Evolutionary conservation across 208 protist species (phyloP).

Genomic region (Acanthamoeba divionensis): DNA sequence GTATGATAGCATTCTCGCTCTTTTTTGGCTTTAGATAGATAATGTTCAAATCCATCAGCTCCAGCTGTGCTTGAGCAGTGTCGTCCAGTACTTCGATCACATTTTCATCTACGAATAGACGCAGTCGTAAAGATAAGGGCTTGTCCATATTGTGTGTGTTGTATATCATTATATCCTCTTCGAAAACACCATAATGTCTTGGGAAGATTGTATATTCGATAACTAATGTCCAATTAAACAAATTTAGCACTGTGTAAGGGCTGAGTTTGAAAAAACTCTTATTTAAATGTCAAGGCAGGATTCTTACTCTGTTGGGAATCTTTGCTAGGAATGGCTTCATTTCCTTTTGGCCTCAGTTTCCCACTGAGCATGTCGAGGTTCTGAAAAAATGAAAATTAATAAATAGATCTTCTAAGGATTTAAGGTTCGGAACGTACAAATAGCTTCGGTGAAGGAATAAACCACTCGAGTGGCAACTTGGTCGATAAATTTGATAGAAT

Average conservation of each 20-base stretch:
- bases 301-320: neutral
- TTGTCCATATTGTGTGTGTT: slow-evolving; percentile 51
- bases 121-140: neutral
- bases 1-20: too few species aligned
- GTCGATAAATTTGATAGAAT: neutral
- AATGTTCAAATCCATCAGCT: too few species aligned
- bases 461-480: slow-evolving; percentile 17
- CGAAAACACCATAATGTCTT: slow-evolving; percentile 56
- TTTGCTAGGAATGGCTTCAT: neutral
- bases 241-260: neutral
- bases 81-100: too few species aligned
- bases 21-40: too few species aligned
- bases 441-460: neutral
- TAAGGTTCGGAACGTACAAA: neutral
- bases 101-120: slow-evolving; percentile 24
- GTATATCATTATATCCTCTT: slow-evolving; percentile 57
- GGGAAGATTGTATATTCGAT: neutral
- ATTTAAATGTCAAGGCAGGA: too few species aligned
- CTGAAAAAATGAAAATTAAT: neutral
- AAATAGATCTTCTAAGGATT: neutral
- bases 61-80: too few species aligned
- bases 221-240: too few species aligned
- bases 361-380: neutral
- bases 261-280: neutral
- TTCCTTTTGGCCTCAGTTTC: neutral